Percentiles rank a stretch among this genome's conserved stretches.
Conservation (phyloP, 345 rosid genomes). For the Euphorbia pulcherrima region DNA sequence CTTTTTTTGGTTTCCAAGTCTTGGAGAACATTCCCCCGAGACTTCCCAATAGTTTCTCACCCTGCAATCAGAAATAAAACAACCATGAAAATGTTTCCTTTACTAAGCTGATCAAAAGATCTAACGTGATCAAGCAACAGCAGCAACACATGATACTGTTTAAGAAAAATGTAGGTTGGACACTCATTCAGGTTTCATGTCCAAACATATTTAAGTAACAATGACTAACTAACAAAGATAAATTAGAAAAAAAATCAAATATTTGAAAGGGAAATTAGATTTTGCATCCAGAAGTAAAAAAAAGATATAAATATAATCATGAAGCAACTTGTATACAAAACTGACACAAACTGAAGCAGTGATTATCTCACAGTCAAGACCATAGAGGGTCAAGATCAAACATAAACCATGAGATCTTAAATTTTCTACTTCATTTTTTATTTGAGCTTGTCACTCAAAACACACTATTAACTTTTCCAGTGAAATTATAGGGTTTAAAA, state of each 20-base stretch:
- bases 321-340: neutral
- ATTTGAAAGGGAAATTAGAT: neutral
- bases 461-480: neutral
- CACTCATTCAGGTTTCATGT: neutral
- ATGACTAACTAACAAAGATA: neutral
- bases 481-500: neutral
- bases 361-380: neutral
- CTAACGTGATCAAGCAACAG: neutral
- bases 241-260: neutral
- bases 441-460: neutral
- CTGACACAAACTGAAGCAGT: neutral
- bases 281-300: neutral
- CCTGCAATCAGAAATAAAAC: conserved; percentile 47
- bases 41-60: conserved; percentile 93
- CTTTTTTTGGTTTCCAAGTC: conserved; percentile 95
- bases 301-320: neutral
- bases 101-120: neutral
- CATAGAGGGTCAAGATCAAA: neutral
- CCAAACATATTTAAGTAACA: neutral
- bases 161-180: neutral
- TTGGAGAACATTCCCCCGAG: conserved; percentile 88
- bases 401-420: neutral
- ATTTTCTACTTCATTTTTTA: neutral
- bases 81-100: conserved; percentile 7
- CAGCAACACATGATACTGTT: neutral